Percentiles rank a stretch among this genome's conserved stretches.
Evolutionary conservation across 2,329 filamentous ascomycete species (phyloP).

Genomic region (Ceratocystis harringtonii): DNA sequence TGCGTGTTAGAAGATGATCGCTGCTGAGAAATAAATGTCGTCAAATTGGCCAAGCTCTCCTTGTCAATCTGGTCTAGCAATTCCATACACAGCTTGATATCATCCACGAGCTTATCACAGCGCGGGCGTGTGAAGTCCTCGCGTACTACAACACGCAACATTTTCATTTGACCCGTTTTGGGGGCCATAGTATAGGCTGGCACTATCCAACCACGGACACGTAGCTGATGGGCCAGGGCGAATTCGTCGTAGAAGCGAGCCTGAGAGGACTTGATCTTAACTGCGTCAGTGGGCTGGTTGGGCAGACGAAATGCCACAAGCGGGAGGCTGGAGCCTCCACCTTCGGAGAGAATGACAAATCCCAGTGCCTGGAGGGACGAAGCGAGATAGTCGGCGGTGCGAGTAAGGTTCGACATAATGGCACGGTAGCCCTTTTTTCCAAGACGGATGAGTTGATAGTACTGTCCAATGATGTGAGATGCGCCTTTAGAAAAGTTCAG

Average conservation of each 20-base stretch:
- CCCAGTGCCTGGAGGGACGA: constrained; percentile 56
- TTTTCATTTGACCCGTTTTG: constrained; percentile 66
- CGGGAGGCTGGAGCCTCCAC: constrained; percentile 61
- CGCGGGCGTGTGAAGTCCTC: constrained; percentile 78
- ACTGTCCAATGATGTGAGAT: constrained; percentile 88
- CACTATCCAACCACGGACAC: constrained; percentile 80
- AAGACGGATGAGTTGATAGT: constrained; percentile 91
- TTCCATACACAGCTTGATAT: constrained; percentile 63
- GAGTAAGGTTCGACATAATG: constrained; percentile 89
- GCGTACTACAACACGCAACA: constrained; percentile 81
- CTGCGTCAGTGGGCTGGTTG: constrained; percentile 32
- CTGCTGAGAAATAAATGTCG: constrained; percentile 48
- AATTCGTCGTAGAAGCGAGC: constrained; percentile 59
- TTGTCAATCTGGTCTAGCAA: constrained; percentile 61
- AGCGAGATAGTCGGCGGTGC: constrained; percentile 76
- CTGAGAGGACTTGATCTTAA: constrained; percentile 24
- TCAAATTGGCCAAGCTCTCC: constrained; percentile 52
- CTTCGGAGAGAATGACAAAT: constrained; percentile 79
- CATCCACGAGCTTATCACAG: constrained; percentile 62
- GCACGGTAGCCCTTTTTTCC: constrained; percentile 82
- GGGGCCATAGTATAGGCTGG: constrained; percentile 97
- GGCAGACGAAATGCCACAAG: constrained; percentile 77
- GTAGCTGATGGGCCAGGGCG: constrained; percentile 67
- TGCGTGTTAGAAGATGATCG: constrained; percentile 31
- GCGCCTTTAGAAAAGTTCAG: constrained; percentile 96